A percentile compares a stretch with the other conserved stretches of the same genome.
phyloP scores from a whole-genome alignment of 169 alveolate species.

The Plasmodium coatneyi region DNA sequence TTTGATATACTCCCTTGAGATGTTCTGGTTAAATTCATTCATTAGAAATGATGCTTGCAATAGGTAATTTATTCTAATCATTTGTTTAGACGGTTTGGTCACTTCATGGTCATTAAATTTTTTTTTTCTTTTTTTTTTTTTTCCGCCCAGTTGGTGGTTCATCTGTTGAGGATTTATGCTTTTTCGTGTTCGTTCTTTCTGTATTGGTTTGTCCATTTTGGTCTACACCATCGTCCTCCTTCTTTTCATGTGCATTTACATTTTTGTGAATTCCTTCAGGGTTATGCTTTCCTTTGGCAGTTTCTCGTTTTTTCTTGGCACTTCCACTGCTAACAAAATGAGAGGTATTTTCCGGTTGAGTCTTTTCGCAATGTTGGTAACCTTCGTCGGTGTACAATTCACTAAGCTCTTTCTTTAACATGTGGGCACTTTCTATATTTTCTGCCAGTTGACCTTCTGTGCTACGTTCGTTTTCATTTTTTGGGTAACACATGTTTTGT shows the following conservation, averaged over 20 bases:
- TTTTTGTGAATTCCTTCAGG: background rate
- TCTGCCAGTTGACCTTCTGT: background rate
- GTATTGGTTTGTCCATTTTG: background rate
- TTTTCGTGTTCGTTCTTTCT: constrained; percentile 1
- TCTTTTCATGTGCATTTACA: background rate
- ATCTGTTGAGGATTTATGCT: background rate
- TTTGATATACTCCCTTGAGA: constrained; percentile 72
- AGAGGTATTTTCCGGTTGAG: background rate
- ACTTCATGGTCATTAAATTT: constrained; percentile 35
- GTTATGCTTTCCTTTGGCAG: background rate
- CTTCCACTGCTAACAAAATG: background rate
- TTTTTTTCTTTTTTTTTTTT: constrained; percentile 44
- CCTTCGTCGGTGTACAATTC: background rate
- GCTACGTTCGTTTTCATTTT: constrained; percentile 11
- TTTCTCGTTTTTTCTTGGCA: background rate
- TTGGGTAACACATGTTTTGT: constrained; percentile 23
- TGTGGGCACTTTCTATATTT: background rate
- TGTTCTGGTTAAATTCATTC: constrained; percentile 29
- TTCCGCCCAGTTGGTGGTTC: constrained; percentile 13
- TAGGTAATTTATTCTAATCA: constrained; percentile 73
- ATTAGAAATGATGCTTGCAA: constrained; percentile 68
- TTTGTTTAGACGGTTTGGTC: constrained; percentile 52
- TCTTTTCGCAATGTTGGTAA: background rate
- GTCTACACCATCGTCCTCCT: background rate
- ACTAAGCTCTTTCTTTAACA: constrained; percentile 17